Evolutionary conservation across 768 basidiomycete genomes (phyloP).

Genomic region (Coprinopsis strossmayeri): DNA sequence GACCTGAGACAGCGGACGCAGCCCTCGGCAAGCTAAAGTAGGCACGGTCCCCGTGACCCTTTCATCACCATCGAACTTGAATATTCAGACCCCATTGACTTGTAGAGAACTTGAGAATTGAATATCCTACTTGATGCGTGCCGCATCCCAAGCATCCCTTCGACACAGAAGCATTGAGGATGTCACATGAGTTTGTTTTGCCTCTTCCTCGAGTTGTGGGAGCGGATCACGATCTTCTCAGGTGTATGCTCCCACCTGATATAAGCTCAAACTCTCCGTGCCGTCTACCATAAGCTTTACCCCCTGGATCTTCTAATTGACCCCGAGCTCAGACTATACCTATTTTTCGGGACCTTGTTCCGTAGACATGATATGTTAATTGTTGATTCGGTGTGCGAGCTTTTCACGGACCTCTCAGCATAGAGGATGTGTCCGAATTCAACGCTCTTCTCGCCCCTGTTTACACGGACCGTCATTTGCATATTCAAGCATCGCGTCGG

Average conservation of each 20-base stretch:
- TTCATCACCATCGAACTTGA: no score
- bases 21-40: no score
- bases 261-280: conserved; percentile 20
- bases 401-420: conserved; percentile 12
- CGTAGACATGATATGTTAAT: conserved; percentile 30
- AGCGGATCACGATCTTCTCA: conserved; percentile 26
- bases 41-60: no score
- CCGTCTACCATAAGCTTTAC: neutral
- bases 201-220: conserved; percentile 38
- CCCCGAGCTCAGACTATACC: no score
- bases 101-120: no score
- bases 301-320: neutral
- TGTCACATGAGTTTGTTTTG: conserved; percentile 35
- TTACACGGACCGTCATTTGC: conserved; percentile 22
- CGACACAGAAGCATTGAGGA: conserved; percentile 39
- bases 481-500: conserved; percentile 10
- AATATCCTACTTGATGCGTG: neutral
- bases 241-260: conserved; percentile 28
- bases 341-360: conserved; percentile 34
- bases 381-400: conserved; percentile 24
- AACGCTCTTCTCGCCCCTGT: conserved; percentile 31
- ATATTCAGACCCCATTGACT: no score
- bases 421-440: conserved; percentile 23
- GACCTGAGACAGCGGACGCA: no score
- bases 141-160: conserved; percentile 31